Conservation (phyloP, 2,329 filamentous ascomycete species). For the Sporothrix sp. region DNA sequence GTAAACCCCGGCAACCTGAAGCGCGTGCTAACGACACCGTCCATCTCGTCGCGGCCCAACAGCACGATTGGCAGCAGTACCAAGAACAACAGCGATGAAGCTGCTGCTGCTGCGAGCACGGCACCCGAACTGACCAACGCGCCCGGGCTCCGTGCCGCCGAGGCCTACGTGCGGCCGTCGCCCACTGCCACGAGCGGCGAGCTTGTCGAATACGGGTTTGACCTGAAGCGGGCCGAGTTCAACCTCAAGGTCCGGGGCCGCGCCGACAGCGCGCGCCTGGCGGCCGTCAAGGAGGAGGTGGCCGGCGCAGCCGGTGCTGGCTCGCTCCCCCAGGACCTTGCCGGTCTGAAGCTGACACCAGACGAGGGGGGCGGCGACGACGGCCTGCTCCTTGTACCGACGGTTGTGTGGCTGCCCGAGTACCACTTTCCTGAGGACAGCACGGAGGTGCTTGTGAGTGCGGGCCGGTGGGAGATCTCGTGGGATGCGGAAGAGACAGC, state of each 20-base stretch:
- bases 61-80: constrained; percentile 19
- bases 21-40: constrained; percentile 57
- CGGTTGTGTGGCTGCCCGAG: constrained; percentile 76
- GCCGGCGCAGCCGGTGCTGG: neutral
- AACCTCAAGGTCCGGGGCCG: constrained; percentile 53
- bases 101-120: neutral
- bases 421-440: constrained; percentile 79
- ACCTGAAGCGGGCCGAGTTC: constrained; percentile 70
- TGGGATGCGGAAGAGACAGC: constrained; percentile 60
- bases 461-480: constrained; percentile 83
- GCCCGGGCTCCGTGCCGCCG: constrained; percentile 76
- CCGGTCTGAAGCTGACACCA: neutral
- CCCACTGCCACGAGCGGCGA: constrained; percentile 67
- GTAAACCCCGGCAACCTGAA: constrained; percentile 71
- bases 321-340: constrained; percentile 1
- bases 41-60: constrained; percentile 50
- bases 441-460: constrained; percentile 64
- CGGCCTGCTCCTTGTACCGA: constrained; percentile 39
- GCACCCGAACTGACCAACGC: constrained; percentile 43
- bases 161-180: constrained; percentile 82
- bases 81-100: neutral
- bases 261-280: constrained; percentile 3
- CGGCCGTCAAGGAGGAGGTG: neutral
- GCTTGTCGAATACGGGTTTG: constrained; percentile 65
- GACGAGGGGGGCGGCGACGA: neutral